phyloP scores from a whole-genome alignment of 108 stramenopile species.

The Pseudonitzschia multistriata region DNA sequence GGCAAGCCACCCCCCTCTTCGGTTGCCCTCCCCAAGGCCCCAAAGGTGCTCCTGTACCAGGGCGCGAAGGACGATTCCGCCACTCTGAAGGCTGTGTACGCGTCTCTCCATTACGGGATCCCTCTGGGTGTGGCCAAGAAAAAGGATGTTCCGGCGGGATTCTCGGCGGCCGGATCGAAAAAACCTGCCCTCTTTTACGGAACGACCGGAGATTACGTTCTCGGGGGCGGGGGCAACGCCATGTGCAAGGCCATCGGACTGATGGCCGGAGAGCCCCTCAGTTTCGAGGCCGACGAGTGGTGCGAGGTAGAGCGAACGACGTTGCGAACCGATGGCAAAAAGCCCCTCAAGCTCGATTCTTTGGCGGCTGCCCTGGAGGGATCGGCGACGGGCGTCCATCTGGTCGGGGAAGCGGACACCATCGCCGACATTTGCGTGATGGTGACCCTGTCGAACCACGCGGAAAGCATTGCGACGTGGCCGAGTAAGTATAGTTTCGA shows the following conservation, averaged over 20 bases:
- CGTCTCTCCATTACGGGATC: slow-evolving; percentile 50
- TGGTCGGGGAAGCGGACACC: slow-evolving; percentile 43
- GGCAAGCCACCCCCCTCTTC: slow-evolving; percentile 6
- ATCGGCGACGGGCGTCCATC: slow-evolving; percentile 27
- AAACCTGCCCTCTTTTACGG: slow-evolving; percentile 48
- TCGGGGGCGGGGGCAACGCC: slow-evolving; percentile 79
- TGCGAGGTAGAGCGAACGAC: slow-evolving; percentile 72
- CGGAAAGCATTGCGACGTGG: slow-evolving; percentile 14
- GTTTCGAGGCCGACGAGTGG: slow-evolving; percentile 68
- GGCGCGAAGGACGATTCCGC: slow-evolving; percentile 30
- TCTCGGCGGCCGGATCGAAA: not conserved
- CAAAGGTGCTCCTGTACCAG: slow-evolving; percentile 31
- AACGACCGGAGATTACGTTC: slow-evolving; percentile 33
- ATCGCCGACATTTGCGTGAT: slow-evolving; percentile 74
- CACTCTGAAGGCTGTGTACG: slow-evolving; percentile 72
- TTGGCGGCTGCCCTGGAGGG: slow-evolving; percentile 25
- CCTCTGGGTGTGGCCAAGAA: slow-evolving; percentile 40
- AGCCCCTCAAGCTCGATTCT: slow-evolving; percentile 21
- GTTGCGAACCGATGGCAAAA: slow-evolving; percentile 40
- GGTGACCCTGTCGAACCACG: slow-evolving; percentile 37
- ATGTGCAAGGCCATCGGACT: slow-evolving; percentile 65
- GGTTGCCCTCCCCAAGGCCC: slow-evolving; percentile 22
- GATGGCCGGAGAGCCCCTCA: slow-evolving; percentile 25
- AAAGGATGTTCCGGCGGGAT: slow-evolving; percentile 29
- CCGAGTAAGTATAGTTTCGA: slow-evolving; percentile 13